A percentile compares a stretch with the other conserved stretches of the same genome.
These are phyloP conservation scores for Astragalus glycyphyllos DNA, from an alignment of 306 rosid species.

Conservation along the genomic window DNA sequence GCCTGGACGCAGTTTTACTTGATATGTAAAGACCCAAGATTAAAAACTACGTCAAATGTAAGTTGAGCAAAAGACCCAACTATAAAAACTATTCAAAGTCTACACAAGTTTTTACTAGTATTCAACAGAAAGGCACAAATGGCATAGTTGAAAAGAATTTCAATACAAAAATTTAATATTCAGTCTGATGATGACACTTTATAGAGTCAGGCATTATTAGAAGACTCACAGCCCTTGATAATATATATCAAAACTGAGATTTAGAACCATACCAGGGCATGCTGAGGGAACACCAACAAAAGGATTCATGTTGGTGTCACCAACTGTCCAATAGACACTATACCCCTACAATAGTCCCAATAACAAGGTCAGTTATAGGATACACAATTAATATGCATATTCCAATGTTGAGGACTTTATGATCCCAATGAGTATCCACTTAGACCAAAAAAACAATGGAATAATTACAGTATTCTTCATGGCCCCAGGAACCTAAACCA, in stretches of 20 bases:
- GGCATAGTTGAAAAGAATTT: constrained; percentile 17
- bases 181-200: constrained; percentile 43
- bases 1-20: background rate
- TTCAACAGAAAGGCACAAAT: constrained; percentile 19
- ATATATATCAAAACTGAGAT: constrained; percentile 65
- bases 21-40: background rate
- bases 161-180: constrained; percentile 18
- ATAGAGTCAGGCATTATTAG: constrained; percentile 38
- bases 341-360: constrained; percentile 91
- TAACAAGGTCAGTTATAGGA: constrained; percentile 73
- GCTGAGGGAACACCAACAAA: constrained; percentile 94
- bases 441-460: constrained; percentile 43
- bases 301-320: constrained; percentile 84
- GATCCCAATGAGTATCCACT: constrained; percentile 60
- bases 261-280: constrained; percentile 90
- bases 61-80: background rate
- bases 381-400: constrained; percentile 59
- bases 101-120: background rate
- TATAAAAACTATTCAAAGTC: background rate
- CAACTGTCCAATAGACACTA: constrained; percentile 78
- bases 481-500: constrained; percentile 51
- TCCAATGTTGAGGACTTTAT: constrained; percentile 58
- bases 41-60: background rate
- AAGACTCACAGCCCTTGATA: constrained; percentile 60
- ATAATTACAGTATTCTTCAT: constrained; percentile 38